Percentiles rank a stretch among this genome's conserved stretches.
Conservation (phyloP, 768 basidiomycete species). For the Tricholoma saponaceum region DNA sequence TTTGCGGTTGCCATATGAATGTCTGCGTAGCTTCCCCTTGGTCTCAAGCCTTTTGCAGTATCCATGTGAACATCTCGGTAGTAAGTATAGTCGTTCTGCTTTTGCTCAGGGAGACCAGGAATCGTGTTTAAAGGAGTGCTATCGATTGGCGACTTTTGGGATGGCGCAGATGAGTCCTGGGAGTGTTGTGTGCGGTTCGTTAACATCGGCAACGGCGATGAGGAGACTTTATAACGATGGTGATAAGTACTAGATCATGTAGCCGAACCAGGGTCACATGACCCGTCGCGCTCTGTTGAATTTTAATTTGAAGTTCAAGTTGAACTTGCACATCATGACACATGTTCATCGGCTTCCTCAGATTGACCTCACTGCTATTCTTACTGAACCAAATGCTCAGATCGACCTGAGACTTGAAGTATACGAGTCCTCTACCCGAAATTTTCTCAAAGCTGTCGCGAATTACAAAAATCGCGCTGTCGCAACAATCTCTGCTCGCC, state of each 20-base stretch:
- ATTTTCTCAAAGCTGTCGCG: conserved; percentile 69
- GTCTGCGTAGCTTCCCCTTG: conserved; percentile 28
- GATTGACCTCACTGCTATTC: conserved; percentile 56
- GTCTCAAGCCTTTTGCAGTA: conserved; percentile 61
- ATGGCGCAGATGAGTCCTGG: not conserved
- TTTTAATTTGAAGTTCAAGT: not conserved
- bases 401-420: conserved; percentile 61
- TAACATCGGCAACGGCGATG: conserved; percentile 4
- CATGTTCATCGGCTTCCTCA: conserved; percentile 41
- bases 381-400: conserved; percentile 50
- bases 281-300: not conserved
- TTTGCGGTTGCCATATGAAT: conserved; percentile 78
- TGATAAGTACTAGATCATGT: no score
- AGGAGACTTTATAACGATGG: not conserved
- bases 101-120: conserved; percentile 24
- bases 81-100: conserved; percentile 17
- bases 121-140: conserved; percentile 22
- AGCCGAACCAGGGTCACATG: not conserved
- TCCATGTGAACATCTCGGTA: conserved; percentile 73
- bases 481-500: conserved; percentile 62
- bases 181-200: conserved; percentile 1
- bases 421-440: conserved; percentile 63
- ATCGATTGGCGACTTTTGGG: conserved; percentile 2
- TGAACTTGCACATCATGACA: conserved; percentile 7
- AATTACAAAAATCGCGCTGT: conserved; percentile 72